These are phyloP conservation scores for Leccinum pellstonianum DNA, from an alignment of 768 basidiomycete species.

Conservation along the genomic window DNA sequence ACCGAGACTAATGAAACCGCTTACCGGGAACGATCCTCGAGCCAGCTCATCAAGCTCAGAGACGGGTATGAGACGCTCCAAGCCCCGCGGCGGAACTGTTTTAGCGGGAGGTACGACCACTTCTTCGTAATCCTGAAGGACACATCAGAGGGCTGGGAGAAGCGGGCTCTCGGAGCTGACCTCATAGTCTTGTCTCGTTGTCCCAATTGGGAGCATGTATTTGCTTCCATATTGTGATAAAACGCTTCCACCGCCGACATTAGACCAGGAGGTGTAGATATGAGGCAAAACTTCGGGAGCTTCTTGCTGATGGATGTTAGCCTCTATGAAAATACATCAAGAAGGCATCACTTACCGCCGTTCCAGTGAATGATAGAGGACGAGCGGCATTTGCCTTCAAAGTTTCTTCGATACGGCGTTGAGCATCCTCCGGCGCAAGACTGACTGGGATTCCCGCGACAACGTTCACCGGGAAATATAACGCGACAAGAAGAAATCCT, in stretches of 20 bases:
- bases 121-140: slow-evolving; percentile 79
- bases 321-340: background rate
- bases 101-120: slow-evolving; percentile 84
- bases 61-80: slow-evolving; percentile 72
- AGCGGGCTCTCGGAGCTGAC: slow-evolving; percentile 39
- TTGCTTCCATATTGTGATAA: slow-evolving; percentile 73
- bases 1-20: slow-evolving; percentile 16
- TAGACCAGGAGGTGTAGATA: slow-evolving; percentile 74
- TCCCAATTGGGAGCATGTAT: slow-evolving; percentile 83
- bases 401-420: slow-evolving; percentile 58
- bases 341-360: slow-evolving; percentile 41
- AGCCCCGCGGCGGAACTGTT: slow-evolving; percentile 65
- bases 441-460: slow-evolving; percentile 15
- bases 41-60: slow-evolving; percentile 74
- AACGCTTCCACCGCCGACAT: slow-evolving; percentile 54
- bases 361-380: slow-evolving; percentile 56
- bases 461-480: background rate
- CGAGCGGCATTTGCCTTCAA: slow-evolving; percentile 61
- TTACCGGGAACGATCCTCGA: slow-evolving; percentile 80
- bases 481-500: background rate
- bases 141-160: slow-evolving; percentile 6
- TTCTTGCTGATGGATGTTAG: slow-evolving; percentile 41
- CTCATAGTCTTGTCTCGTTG: slow-evolving; percentile 62
- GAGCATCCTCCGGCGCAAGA: slow-evolving; percentile 48
- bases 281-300: slow-evolving; percentile 73